These are phyloP conservation scores for Naganishia vaughanmartiniae DNA, from an alignment of 768 basidiomycete genomes.

Conservation along the genomic window DNA sequence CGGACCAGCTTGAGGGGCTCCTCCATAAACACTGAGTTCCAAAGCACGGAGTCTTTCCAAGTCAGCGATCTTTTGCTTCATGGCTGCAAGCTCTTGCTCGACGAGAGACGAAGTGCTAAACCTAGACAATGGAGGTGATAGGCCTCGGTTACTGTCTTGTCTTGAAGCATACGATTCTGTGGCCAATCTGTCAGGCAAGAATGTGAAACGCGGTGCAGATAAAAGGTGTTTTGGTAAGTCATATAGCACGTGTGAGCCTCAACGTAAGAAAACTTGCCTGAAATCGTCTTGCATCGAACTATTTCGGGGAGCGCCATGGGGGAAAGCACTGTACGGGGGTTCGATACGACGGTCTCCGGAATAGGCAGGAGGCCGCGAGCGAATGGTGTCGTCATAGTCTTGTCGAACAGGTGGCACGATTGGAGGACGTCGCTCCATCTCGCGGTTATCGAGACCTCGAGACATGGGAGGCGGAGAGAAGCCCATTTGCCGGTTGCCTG, in stretches of 20 bases:
- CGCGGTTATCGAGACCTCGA: not conserved
- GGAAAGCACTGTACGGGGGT: not conserved
- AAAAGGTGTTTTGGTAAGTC: not conserved
- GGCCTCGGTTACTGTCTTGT: not conserved
- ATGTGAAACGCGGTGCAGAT: too few species aligned
- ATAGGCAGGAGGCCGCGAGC: not conserved
- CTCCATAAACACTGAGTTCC: slow-evolving; percentile 23
- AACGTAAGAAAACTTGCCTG: not conserved
- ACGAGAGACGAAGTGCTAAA: slow-evolving; percentile 15
- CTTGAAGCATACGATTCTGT: not conserved
- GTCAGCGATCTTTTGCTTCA: slow-evolving; percentile 21
- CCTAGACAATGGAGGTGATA: not conserved
- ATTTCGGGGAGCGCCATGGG: not conserved
- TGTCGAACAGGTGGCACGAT: not conserved
- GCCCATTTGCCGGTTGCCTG: not conserved
- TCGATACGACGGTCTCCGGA: not conserved
- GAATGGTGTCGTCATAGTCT: not conserved
- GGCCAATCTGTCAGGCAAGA: not conserved
- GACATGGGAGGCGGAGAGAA: not conserved
- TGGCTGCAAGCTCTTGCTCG: slow-evolving; percentile 24
- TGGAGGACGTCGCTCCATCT: not conserved
- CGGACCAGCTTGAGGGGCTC: not conserved
- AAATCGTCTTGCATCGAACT: not conserved
- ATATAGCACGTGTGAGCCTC: not conserved
- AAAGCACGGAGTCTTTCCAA: slow-evolving; percentile 14